These are phyloP conservation scores for Telopea speciosissima DNA, from an alignment of 177 flowering plant species.

Conservation along the genomic window DNA sequence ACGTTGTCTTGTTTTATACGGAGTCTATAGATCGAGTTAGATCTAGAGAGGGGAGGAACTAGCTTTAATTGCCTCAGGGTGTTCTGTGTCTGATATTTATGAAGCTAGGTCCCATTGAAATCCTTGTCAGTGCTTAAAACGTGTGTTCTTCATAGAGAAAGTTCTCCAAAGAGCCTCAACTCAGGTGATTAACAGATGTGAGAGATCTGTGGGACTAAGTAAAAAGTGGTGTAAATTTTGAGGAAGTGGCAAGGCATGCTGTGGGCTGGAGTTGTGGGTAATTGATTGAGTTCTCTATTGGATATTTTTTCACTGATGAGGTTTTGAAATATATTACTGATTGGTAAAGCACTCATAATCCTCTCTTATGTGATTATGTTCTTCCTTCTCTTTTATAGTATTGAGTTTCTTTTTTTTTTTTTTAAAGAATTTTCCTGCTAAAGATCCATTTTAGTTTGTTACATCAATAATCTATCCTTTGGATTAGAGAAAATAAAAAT, in stretches of 20 bases:
- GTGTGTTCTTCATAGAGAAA: slow-evolving; percentile 42
- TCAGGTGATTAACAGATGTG: slow-evolving; percentile 37
- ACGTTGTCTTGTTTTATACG: no score
- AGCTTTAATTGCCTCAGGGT: slow-evolving; percentile 46
- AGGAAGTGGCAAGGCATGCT: slow-evolving; percentile 29
- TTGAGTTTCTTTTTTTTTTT: no score
- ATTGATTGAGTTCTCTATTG: slow-evolving; percentile 32
- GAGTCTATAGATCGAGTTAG: background rate
- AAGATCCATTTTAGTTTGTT: no score
- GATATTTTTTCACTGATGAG: slow-evolving; percentile 30
- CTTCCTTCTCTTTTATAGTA: background rate
- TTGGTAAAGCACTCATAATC: slow-evolving; percentile 16
- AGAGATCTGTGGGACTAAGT: slow-evolving; percentile 2
- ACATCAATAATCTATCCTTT: no score
- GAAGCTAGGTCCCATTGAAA: slow-evolving; percentile 27
- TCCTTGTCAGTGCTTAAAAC: slow-evolving; percentile 30
- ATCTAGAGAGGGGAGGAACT: slow-evolving; percentile 15
- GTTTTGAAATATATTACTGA: slow-evolving; percentile 38
- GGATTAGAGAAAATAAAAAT: no score
- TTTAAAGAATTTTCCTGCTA: no score
- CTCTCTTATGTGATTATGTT: background rate
- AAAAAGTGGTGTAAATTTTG: slow-evolving; percentile 8
- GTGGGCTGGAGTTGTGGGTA: slow-evolving; percentile 43
- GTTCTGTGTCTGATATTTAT: slow-evolving; percentile 30
- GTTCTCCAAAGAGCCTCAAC: slow-evolving; percentile 34